These are phyloP conservation scores for Raphanus sativus DNA, from an alignment of 345 rosid species.

Conservation along the genomic window DNA sequence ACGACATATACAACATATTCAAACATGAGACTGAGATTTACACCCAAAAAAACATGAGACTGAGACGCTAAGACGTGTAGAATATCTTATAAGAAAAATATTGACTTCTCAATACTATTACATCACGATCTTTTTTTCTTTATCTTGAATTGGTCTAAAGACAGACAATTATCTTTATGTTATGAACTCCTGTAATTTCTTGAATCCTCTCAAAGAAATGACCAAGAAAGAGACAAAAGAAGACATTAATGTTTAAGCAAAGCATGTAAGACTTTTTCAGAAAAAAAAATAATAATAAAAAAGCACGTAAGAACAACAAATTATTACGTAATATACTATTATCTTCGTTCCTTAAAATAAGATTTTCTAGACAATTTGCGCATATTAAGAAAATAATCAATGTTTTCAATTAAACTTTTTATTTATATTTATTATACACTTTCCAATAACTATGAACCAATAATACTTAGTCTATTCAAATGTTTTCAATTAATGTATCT, in stretches of 20 bases:
- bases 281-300: too few relatives aligned
- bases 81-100: not conserved
- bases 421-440: too few relatives aligned
- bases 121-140: not conserved
- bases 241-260: conserved; percentile 33
- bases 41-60: not conserved
- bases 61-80: not conserved
- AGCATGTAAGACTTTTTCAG: conserved; percentile 10
- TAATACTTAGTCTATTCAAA: too few relatives aligned
- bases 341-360: too few relatives aligned
- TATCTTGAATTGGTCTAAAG: not conserved
- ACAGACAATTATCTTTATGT: conserved; percentile 22
- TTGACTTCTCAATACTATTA: not conserved
- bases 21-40: not conserved
- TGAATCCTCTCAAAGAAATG: not conserved
- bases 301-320: not conserved
- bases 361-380: too few relatives aligned
- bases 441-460: too few relatives aligned
- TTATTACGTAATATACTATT: conserved; percentile 33
- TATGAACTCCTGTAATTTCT: conserved; percentile 11
- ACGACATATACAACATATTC: not conserved
- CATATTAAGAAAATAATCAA: too few relatives aligned
- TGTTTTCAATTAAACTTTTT: too few relatives aligned
- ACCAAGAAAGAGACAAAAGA: conserved; percentile 27
- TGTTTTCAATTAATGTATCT: too few relatives aligned